These are phyloP conservation scores for Moesziomyces antarcticus DNA, from an alignment of 1,284 basidiomycete genomes.

Conservation along the genomic window DNA sequence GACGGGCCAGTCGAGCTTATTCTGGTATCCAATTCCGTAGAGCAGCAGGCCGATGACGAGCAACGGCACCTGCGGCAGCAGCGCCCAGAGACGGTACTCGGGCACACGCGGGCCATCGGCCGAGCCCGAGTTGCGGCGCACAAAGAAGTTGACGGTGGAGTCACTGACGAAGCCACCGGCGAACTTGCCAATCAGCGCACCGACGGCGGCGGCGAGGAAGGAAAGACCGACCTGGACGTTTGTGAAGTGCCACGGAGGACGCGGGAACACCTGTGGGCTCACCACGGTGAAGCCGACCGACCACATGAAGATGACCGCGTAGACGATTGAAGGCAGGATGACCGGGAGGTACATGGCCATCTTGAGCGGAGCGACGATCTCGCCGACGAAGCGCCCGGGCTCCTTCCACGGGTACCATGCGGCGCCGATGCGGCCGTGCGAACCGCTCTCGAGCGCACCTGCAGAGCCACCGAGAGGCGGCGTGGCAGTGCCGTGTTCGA, in stretches of 20 bases:
- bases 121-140: slow-evolving; percentile 38
- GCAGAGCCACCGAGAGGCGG: slow-evolving; percentile 13
- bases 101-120: slow-evolving; percentile 58
- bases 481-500: slow-evolving; percentile 25
- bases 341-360: slow-evolving; percentile 46
- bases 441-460: slow-evolving; percentile 14
- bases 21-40: slow-evolving; percentile 60
- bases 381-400: slow-evolving; percentile 57
- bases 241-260: slow-evolving; percentile 64
- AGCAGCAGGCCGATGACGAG: slow-evolving; percentile 64
- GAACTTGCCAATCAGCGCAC: slow-evolving; percentile 66
- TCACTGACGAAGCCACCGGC: slow-evolving; percentile 65
- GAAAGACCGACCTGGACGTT: slow-evolving; percentile 61
- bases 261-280: slow-evolving; percentile 63
- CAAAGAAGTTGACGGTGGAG: slow-evolving; percentile 59
- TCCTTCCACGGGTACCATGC: slow-evolving; percentile 67
- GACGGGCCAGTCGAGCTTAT: slow-evolving; percentile 65
- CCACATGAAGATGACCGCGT: slow-evolving; percentile 67
- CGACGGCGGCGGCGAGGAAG: slow-evolving; percentile 67
- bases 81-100: slow-evolving; percentile 68
- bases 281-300: slow-evolving; percentile 67
- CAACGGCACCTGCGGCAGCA: slow-evolving; percentile 59
- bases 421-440: slow-evolving; percentile 54
- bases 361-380: slow-evolving; percentile 58
- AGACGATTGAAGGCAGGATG: slow-evolving; percentile 63